Base-by-base conservation (phyloP, 1,284 basidiomycete species). In the Hymenochaete sp. region DNA sequence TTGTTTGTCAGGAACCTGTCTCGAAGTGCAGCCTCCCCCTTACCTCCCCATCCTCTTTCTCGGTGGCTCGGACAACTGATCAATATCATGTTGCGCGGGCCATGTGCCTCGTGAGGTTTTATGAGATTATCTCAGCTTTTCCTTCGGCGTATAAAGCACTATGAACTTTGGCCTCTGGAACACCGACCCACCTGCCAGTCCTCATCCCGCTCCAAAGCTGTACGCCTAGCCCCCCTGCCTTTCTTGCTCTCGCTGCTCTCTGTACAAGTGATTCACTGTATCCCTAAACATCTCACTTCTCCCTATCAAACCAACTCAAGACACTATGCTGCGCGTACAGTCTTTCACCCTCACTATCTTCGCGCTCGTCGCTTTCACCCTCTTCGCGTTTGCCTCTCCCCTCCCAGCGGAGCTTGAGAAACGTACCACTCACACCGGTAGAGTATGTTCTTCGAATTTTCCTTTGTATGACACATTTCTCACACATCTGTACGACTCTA, bases 301-400 rank as follows among this genome's bases (percentile, higher is more conserved):
- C 36, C 29, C 16, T 24, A 18, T 33, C 25, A 7, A 38, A 27
- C 35, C 22, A 47, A 24, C 24, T 11, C n/a, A 18, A 21, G 8
- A 35, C 26, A 48, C 21, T 11, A 49, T 49, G 47, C 31, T 41
- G 36, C 42, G 43, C 25, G 25, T 41, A 43, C 69, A 52, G 58
- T 61, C 68, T 55, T 53, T 73, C 54, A 49, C 74, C 55, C 59
- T 71, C 50, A 56, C 65, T 22, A 54, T 78, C 51, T 65, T 70
- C 56, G 58, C 67, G 43, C 63, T 67, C 51, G 43, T 73, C n/a
- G n/a, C n/a, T n/a, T n/a, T n/a, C n/a, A n/a, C n/a, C 47, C 55
- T 71, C 49, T 53, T 66, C 48, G 57, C 62, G 33, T 54, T 71
- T 53, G 73, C 73, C 11, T 58, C 70, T 21, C 79, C 79, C 25